Evolutionary conservation across 1,284 basidiomycete species (phyloP), one percentile per base, ranked within the genome.

Genomic region (Paramarasmius palmivorus): DNA sequence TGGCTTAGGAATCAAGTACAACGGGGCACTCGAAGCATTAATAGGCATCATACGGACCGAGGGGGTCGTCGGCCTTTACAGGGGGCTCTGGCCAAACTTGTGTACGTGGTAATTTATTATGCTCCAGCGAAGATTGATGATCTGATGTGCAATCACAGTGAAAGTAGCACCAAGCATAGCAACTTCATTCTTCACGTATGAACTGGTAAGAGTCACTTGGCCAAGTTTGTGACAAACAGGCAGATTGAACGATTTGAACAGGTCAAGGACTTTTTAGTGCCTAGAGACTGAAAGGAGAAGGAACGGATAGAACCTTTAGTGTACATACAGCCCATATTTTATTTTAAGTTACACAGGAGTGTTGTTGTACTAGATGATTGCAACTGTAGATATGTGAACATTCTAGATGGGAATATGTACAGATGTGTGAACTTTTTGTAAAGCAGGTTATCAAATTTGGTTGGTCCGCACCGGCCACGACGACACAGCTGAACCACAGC

Each of bases 151-250:
- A 57, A 35, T 59, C 65, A 44, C 66, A 92, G 90, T 92, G 59
- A 92, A 94, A 72, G 92, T 94, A 19, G 88, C 92, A 2, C 93
- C 93, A n/a, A 92, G 90, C 62, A 94, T 95, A 59, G 92, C 93
- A 25, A 94, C 90, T 32, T 90, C 88, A 34, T 91, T 91, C 66
- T 90, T 88, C 72, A 86, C 81, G 19, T 91, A 91, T 68, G 88
- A 91, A 70, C 65, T 88, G 61, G 88, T 88, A 61, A 77, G 82
- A 68, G 68, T 71, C 35, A 58, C 65, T 41, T 65, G 71, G 25
- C 50, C 37, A 29, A 9, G 25, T 35, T 26, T 15, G 40, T 38
- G 22, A 34, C 32, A 29, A 19, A 17, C 25, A n/a, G 29, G 29
- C 17, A 35, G 26, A 35, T 34, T 52, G 41, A 34, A 57, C 36